These are phyloP conservation scores for apple (Malus domestica) DNA, from an alignment of 306 rosid species.

Conservation along the genomic window DNA sequence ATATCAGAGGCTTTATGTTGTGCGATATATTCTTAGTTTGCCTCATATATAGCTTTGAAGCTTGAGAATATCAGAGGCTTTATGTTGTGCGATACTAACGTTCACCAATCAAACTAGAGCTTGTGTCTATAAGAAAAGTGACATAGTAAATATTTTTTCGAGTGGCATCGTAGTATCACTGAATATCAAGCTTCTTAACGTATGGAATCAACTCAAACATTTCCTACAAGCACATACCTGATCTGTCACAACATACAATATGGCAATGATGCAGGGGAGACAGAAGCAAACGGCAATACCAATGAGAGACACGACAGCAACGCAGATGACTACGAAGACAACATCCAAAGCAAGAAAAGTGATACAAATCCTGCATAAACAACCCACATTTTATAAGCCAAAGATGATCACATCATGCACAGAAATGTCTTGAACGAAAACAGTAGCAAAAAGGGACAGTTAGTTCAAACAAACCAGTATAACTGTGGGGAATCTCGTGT, in stretches of 20 bases:
- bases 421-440: neutral
- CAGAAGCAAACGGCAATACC: conserved; percentile 97
- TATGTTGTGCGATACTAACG: neutral
- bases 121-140: neutral
- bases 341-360: conserved; percentile 82
- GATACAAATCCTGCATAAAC: conserved; percentile 71
- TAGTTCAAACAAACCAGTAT: conserved; percentile 66
- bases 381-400: conserved; percentile 6
- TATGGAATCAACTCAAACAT: neutral
- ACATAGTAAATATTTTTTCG: neutral
- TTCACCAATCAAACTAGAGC: neutral
- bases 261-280: conserved; percentile 87
- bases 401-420: neutral
- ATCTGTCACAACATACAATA: conserved; percentile 59
- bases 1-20: too few relatives aligned
- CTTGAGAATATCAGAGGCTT: neutral
- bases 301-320: conserved; percentile 74
- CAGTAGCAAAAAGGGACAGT: neutral
- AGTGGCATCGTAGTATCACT: neutral
- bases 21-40: neutral
- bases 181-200: neutral
- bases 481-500: conserved; percentile 61
- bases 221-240: conserved; percentile 40
- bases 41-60: neutral
- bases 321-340: conserved; percentile 68